phyloP scores from a whole-genome alignment of 2,329 filamentous ascomycete species.

The Lasiodiplodia theobromae region DNA sequence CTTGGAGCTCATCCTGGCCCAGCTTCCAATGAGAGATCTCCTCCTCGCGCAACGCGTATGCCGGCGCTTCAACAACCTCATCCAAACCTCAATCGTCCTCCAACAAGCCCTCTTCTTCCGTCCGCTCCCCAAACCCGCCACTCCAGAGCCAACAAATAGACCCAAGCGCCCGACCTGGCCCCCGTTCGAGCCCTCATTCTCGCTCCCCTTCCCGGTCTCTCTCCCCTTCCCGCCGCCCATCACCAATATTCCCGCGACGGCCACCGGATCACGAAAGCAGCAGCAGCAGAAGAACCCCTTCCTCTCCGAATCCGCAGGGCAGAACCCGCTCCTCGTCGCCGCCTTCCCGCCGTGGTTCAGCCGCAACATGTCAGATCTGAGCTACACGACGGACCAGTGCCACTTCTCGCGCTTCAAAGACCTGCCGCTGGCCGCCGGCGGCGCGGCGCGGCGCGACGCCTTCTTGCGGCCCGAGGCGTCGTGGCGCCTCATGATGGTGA shows the following conservation, averaged over 20 bases:
- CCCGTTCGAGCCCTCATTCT: neutral
- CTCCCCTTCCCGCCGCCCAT: too few relatives aligned
- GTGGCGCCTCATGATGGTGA: neutral
- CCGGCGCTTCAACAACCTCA: neutral
- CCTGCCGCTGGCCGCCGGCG: too few relatives aligned
- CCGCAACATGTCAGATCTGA: neutral
- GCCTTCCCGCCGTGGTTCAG: neutral
- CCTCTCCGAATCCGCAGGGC: neutral
- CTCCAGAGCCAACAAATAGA: neutral
- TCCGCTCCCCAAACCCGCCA: neutral
- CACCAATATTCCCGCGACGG: too few relatives aligned
- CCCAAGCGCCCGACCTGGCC: neutral
- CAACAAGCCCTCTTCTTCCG: conserved; percentile 2
- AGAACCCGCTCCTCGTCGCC: neutral
- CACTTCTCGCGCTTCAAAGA: too few relatives aligned
- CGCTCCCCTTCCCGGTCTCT: neutral
- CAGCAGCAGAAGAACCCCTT: too few relatives aligned
- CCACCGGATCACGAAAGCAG: too few relatives aligned
- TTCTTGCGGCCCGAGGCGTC: neutral
- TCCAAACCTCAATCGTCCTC: neutral
- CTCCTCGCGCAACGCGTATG: neutral
- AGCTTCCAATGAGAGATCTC: neutral
- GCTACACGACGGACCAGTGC: too few relatives aligned
- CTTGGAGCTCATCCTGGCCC: neutral
- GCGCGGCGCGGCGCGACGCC: neutral